Evolutionary conservation across 768 basidiomycete genomes (phyloP).

Genomic region (Lactarius deliciosus): DNA sequence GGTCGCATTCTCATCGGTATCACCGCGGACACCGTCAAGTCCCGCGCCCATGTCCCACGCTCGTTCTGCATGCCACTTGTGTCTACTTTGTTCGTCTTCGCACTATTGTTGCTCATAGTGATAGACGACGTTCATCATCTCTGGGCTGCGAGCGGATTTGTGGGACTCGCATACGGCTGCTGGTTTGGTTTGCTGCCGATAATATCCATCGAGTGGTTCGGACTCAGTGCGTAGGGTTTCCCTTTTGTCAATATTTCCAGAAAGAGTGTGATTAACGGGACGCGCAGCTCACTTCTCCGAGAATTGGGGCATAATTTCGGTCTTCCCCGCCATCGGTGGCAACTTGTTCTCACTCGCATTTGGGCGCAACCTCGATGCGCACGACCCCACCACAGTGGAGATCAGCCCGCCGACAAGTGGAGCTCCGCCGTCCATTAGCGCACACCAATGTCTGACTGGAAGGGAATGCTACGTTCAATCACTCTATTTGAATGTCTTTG

Average conservation of each 20-base stretch:
- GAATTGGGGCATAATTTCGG: constrained; percentile 80
- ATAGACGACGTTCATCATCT: constrained; percentile 59
- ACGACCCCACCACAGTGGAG: constrained; percentile 39
- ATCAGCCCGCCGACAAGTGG: constrained; percentile 23
- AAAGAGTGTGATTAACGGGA: constrained; percentile 4
- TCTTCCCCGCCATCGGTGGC: constrained; percentile 74
- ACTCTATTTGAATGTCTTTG: constrained; percentile 30
- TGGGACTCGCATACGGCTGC: constrained; percentile 73
- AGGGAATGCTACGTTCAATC: constrained; percentile 32
- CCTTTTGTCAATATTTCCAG: neutral
- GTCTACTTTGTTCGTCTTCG: constrained; percentile 63
- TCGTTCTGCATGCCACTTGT: constrained; percentile 71
- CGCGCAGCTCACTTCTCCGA: constrained; percentile 67
- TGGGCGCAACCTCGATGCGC: constrained; percentile 76
- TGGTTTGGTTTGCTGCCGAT: constrained; percentile 72
- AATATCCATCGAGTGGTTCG: constrained; percentile 88
- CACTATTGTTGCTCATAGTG: constrained; percentile 60
- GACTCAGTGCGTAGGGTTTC: constrained; percentile 57
- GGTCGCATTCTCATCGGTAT: constrained; percentile 78
- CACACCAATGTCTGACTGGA: constrained; percentile 31
- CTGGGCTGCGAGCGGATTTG: constrained; percentile 57
- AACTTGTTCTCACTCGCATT: constrained; percentile 86
- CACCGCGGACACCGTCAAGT: constrained; percentile 64
- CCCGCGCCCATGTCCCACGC: constrained; percentile 56
- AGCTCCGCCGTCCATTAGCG: constrained; percentile 1